phyloP scores from a whole-genome alignment of 331 rosid genomes.

The Cydonia oblonga region DNA sequence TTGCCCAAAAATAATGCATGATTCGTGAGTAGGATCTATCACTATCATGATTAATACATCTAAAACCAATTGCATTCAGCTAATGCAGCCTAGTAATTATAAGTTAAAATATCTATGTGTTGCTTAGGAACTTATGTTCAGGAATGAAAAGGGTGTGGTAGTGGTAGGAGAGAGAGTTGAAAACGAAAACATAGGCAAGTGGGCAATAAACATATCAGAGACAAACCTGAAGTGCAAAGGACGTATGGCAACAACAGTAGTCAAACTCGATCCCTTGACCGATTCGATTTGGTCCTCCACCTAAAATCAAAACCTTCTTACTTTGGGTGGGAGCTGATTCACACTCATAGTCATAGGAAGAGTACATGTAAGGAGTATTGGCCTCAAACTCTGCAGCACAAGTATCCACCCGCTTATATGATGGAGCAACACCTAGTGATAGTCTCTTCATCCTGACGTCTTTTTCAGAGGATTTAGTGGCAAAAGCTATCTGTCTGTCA shows the following conservation, averaged over 20 bases:
- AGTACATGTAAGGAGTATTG: constrained; percentile 95
- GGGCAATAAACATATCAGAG: background rate
- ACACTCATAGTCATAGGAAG: constrained; percentile 93
- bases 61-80: background rate
- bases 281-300: constrained; percentile 96
- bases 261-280: constrained; percentile 99
- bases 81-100: background rate
- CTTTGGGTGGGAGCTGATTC: constrained; percentile 81
- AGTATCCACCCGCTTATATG: constrained; percentile 91
- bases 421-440: constrained; percentile 62
- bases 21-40: background rate
- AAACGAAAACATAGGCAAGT: background rate
- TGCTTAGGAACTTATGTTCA: background rate
- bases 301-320: constrained; percentile 86
- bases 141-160: too few species aligned
- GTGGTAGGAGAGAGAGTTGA: background rate
- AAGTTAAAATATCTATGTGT: background rate
- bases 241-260: constrained; percentile 93
- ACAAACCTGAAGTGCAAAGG: constrained; percentile 89
- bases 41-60: background rate
- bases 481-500: constrained; percentile 92
- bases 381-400: constrained; percentile 99
- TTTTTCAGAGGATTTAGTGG: constrained; percentile 70
- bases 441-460: constrained; percentile 63
- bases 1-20: background rate